Percentiles rank a stretch among this genome's conserved stretches.
Conservation (phyloP, 306 rosid species). For the Ceratonia siliqua region DNA sequence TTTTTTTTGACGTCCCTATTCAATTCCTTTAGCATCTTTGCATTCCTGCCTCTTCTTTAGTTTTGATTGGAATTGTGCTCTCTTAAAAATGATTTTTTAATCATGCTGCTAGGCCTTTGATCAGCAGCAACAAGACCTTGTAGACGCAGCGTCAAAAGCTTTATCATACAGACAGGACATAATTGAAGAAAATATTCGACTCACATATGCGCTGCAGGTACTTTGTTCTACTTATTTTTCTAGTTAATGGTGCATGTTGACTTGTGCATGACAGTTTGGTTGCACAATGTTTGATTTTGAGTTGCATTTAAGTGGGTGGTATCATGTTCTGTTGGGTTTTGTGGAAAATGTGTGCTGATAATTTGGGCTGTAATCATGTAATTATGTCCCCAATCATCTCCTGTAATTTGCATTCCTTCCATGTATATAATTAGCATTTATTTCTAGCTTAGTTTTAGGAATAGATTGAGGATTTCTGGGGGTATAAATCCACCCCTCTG, state of each 20-base stretch:
- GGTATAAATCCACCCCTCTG: no score
- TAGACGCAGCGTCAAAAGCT: slow-evolving; percentile 68
- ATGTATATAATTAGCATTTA: no score
- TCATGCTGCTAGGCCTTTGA: slow-evolving; percentile 55
- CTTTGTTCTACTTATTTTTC: slow-evolving; percentile 13
- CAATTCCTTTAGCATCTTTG: slow-evolving; percentile 27
- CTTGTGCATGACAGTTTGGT: slow-evolving; percentile 3
- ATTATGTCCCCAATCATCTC: no score
- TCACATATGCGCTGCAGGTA: slow-evolving; percentile 68
- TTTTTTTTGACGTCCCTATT: background rate
- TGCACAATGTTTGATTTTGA: slow-evolving; percentile 25
- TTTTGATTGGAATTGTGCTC: slow-evolving; percentile 24
- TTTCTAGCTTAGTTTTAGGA: no score
- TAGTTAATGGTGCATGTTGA: slow-evolving; percentile 22
- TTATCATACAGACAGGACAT: slow-evolving; percentile 81
- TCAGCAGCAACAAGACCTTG: slow-evolving; percentile 70
- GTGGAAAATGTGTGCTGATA: no score
- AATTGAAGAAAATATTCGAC: slow-evolving; percentile 95
- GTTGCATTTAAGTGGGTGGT: slow-evolving; percentile 11
- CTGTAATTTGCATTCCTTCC: no score
- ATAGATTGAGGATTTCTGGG: no score
- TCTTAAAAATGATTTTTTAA: slow-evolving; percentile 7
- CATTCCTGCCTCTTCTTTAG: background rate
- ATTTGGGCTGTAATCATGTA: no score
- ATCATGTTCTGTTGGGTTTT: slow-evolving; percentile 20